Conservation (phyloP, 495 filamentous ascomycete genomes). For the Penicillium tannophilum region DNA sequence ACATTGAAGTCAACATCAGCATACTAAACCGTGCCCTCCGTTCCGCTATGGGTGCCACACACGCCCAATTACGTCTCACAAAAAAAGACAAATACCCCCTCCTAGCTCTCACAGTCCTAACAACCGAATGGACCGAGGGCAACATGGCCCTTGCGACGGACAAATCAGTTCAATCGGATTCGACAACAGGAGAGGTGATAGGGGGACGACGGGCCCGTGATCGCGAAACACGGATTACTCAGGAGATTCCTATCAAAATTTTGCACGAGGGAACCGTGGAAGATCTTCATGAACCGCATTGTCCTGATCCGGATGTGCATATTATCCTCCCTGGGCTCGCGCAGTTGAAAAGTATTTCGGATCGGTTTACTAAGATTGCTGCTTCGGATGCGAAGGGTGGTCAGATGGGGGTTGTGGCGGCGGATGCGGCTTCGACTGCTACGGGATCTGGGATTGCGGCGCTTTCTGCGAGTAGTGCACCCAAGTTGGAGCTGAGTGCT, state of each 20-base stretch:
- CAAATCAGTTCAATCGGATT: constrained; percentile 20
- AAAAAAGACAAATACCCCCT: constrained; percentile 87
- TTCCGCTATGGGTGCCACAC: constrained; percentile 73
- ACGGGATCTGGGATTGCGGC: constrained; percentile 14
- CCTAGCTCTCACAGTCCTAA: constrained; percentile 80
- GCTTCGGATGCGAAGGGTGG: constrained; percentile 31
- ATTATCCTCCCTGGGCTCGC: constrained; percentile 82
- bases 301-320: constrained; percentile 90
- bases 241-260: constrained; percentile 92
- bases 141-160: constrained; percentile 50
- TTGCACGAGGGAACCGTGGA: constrained; percentile 78
- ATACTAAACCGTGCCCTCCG: constrained; percentile 83
- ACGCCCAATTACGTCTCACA: constrained; percentile 83
- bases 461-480: constrained; percentile 35
- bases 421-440: constrained; percentile 17
- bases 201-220: constrained; percentile 53
- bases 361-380: constrained; percentile 87
- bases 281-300: constrained; percentile 83
- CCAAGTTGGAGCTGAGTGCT: constrained; percentile 78
- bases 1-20: constrained; percentile 86
- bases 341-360: constrained; percentile 86
- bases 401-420: constrained; percentile 17
- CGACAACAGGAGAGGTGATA: constrained; percentile 40
- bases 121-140: constrained; percentile 46
- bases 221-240: constrained; percentile 87